phyloP scores from a whole-genome alignment of 306 rosid genomes.

The Dryas octopetala region DNA sequence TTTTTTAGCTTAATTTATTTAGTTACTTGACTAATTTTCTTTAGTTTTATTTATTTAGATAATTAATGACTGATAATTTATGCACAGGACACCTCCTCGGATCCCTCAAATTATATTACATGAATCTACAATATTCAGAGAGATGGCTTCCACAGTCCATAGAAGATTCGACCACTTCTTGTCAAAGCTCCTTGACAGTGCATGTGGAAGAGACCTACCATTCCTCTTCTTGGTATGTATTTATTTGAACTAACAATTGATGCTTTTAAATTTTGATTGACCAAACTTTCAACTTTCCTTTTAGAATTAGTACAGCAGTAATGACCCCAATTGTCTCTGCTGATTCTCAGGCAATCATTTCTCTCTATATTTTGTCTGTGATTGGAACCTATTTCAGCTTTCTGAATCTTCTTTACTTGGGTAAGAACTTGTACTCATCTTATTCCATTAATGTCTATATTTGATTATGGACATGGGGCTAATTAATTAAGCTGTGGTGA shows the following conservation, averaged over 20 bases:
- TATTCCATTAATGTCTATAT: neutral
- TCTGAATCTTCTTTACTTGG: slow-evolving; percentile 65
- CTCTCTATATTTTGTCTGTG: slow-evolving; percentile 58
- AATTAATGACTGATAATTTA: neutral
- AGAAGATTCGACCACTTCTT: slow-evolving; percentile 46
- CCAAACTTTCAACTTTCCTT: too few relatives aligned
- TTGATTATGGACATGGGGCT: too few relatives aligned
- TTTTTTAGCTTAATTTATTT: neutral
- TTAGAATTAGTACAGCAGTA: too few relatives aligned
- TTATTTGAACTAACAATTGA: neutral
- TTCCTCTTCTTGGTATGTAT: slow-evolving; percentile 62
- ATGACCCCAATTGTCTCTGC: too few relatives aligned
- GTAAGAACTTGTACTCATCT: slow-evolving; percentile 35
- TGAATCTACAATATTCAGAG: slow-evolving; percentile 46
- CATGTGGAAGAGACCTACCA: slow-evolving; percentile 61
- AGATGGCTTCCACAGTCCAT: slow-evolving; percentile 52
- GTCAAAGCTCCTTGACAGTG: slow-evolving; percentile 43
- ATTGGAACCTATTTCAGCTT: slow-evolving; percentile 67
- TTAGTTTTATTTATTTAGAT: too few relatives aligned
- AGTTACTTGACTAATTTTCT: neutral
- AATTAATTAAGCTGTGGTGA: too few relatives aligned
- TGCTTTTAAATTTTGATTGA: neutral
- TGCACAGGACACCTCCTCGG: slow-evolving; percentile 52
- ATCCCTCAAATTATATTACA: slow-evolving; percentile 50
- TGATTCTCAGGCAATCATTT: slow-evolving; percentile 54